Base-by-base conservation (phyloP, 352 stramenopile genomes). In the Halophytophthora batemanensis region DNA sequence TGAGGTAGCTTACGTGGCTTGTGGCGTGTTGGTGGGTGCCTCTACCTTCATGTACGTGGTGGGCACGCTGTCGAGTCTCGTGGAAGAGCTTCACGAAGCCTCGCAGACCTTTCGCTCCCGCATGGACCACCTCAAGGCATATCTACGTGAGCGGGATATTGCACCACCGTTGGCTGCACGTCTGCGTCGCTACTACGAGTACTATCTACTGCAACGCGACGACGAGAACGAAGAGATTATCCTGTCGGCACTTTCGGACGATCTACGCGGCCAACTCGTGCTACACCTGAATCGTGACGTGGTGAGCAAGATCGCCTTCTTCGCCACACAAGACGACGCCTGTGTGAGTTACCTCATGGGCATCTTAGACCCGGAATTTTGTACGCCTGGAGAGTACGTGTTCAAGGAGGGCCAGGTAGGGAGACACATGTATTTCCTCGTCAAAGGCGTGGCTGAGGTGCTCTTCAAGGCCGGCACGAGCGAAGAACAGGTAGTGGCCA, bases 401-500 rank as follows among this genome's bases (percentile, higher is more conserved):
- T 92, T 92, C 64, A 88, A 92, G 43, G 79, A 92, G 71, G 82
- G 82, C 6, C 75, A 89, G 48, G 61, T 90, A 0, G 82, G 82
- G 11, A 69, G 82, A 2, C 79, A 92, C 65, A 92, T 92, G 82
- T 92, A 92, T 45, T 92, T 92, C 51, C 63, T 92, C 7, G 75
- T 90, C 41, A 89, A 88, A 43, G 82, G 82, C 10, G 60, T 69
- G 6, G 82, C 79, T 12, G 82, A 90, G 47, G 74, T 92, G 8
- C 50, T 92, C 0, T 88, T 89, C 48, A 66, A 87, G 36, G 82
- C 75, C 0, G 70, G 66, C 1, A 79, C 75, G 3, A 55, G 46
- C 8, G 57, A 74, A 18, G 79, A 92, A 42, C 58, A 77, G 6
- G 70, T 87, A 7, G 73, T 89, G 6, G 67, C 74, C 7, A 87